phyloP scores from a whole-genome alignment of 176 grass and related monocot genomes.

The Eremochloa ophiuroides region DNA sequence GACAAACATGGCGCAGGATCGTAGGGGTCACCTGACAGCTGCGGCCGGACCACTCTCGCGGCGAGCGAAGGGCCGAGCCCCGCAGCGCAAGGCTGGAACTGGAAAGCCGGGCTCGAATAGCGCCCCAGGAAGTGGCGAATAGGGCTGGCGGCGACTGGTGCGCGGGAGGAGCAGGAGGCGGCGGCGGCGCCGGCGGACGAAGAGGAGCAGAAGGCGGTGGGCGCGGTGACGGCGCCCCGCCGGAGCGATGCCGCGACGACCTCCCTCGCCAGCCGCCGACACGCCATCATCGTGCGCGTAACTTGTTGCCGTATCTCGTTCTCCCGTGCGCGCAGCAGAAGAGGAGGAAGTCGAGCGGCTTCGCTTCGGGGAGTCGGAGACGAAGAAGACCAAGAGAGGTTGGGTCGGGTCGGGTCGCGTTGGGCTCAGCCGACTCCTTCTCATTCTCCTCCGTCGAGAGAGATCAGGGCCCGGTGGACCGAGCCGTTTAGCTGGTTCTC shows the following conservation, averaged over 20 bases:
- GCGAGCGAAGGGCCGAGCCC: conserved; percentile 6
- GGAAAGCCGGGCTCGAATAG: neutral
- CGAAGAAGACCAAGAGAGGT: neutral
- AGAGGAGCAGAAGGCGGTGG: no score
- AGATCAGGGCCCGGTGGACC: neutral
- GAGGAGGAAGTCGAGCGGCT: neutral
- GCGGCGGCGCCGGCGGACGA: neutral
- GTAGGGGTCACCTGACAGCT: conserved; percentile 13
- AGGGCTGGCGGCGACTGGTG: neutral
- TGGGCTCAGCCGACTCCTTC: neutral
- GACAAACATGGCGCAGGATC: neutral
- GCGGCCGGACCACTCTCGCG: neutral
- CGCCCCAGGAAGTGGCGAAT: neutral
- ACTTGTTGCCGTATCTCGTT: neutral
- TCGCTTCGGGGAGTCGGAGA: neutral
- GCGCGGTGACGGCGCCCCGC: no score
- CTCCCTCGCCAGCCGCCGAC: no score
- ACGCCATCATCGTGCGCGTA: no score
- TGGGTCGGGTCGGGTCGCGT: neutral
- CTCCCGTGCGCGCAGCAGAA: neutral
- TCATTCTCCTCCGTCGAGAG: neutral
- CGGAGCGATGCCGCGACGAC: no score
- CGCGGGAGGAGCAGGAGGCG: neutral
- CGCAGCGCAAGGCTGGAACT: conserved; percentile 3
- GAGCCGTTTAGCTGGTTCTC: neutral